Percentiles rank a stretch among this genome's conserved stretches.
These are phyloP conservation scores for Ambrosiella cleistominuta DNA, from an alignment of 2,329 filamentous ascomycete species.

Conservation along the genomic window DNA sequence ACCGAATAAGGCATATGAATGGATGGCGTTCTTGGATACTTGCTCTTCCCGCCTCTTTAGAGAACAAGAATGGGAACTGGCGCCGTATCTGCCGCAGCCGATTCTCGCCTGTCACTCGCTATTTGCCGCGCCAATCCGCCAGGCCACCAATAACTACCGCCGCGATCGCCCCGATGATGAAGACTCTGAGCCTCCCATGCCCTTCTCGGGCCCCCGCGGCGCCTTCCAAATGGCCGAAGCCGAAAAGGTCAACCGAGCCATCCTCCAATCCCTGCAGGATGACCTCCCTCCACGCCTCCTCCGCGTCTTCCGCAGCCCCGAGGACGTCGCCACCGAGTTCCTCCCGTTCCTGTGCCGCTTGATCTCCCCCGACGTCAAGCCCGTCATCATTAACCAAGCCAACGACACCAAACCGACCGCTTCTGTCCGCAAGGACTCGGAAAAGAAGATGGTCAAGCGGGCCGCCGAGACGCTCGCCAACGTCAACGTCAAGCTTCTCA, in stretches of 20 bases:
- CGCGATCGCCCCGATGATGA: slow-evolving; percentile 20
- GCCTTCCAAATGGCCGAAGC: slow-evolving; percentile 69
- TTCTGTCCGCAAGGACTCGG: slow-evolving; percentile 72
- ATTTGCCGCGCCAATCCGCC: slow-evolving; percentile 56
- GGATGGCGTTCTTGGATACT: slow-evolving; percentile 82
- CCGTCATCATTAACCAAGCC: slow-evolving; percentile 57
- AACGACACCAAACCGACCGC: slow-evolving; percentile 50
- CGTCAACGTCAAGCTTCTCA: slow-evolving; percentile 64
- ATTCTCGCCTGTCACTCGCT: slow-evolving; percentile 80
- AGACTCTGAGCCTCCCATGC: slow-evolving; percentile 35
- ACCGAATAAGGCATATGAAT: slow-evolving; percentile 75
- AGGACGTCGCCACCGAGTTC: slow-evolving; percentile 64
- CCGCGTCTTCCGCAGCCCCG: slow-evolving; percentile 61
- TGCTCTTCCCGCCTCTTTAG: slow-evolving; percentile 62
- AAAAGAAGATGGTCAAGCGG: slow-evolving; percentile 62
- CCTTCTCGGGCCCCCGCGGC: slow-evolving; percentile 68
- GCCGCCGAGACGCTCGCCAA: slow-evolving; percentile 72
- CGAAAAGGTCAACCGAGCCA: slow-evolving; percentile 57
- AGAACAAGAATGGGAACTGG: slow-evolving; percentile 86
- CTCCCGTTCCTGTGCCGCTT: slow-evolving; percentile 72
- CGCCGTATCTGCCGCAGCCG: slow-evolving; percentile 70
- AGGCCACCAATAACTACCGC: slow-evolving; percentile 25
- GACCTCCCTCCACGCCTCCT: slow-evolving; percentile 54
- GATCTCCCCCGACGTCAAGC: slow-evolving; percentile 77
- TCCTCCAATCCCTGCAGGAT: slow-evolving; percentile 55